Evolutionary conservation across 2,329 filamentous ascomycete genomes (phyloP).

Genomic region (Pyrenophora teres): DNA sequence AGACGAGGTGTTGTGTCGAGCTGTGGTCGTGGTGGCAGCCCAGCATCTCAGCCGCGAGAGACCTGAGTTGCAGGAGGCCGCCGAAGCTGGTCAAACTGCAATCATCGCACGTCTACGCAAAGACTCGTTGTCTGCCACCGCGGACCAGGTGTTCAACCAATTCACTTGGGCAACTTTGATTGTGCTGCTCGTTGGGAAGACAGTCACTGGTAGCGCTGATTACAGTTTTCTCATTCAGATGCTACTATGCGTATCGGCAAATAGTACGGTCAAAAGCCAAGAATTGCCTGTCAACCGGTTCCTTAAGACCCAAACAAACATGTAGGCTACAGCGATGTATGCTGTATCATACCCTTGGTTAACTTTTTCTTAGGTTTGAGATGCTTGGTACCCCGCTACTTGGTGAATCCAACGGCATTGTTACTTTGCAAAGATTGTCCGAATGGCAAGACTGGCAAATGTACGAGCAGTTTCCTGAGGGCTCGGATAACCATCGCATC

Average conservation of each 20-base stretch:
- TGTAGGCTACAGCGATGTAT: background rate
- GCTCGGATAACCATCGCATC: constrained; percentile 12
- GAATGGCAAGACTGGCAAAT: constrained; percentile 17
- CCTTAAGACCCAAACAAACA: constrained; percentile 9
- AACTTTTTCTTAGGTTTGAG: background rate
- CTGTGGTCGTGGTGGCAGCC: constrained; percentile 49
- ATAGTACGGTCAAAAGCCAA: background rate
- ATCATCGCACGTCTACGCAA: constrained; percentile 46
- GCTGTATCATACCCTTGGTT: background rate
- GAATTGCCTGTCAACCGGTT: background rate
- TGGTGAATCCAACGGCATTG: constrained; percentile 14
- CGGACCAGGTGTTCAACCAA: constrained; percentile 42
- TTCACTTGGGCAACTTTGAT: constrained; percentile 48
- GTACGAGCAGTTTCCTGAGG: constrained; percentile 9
- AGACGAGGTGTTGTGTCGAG: constrained; percentile 43
- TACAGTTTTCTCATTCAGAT: constrained; percentile 47
- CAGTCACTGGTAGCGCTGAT: constrained; percentile 49
- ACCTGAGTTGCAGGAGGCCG: constrained; percentile 37
- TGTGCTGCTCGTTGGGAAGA: constrained; percentile 50
- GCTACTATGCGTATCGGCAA: constrained; percentile 37
- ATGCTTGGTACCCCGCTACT: constrained; percentile 17
- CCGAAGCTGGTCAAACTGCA: constrained; percentile 44
- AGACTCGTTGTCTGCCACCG: constrained; percentile 36
- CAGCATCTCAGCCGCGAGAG: constrained; percentile 46
- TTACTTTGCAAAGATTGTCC: constrained; percentile 11